Evolutionary conservation across 2,329 filamentous ascomycete genomes (phyloP), one percentile per base, ranked within the genome.

Genomic region (Talaromyces verruculosus): DNA sequence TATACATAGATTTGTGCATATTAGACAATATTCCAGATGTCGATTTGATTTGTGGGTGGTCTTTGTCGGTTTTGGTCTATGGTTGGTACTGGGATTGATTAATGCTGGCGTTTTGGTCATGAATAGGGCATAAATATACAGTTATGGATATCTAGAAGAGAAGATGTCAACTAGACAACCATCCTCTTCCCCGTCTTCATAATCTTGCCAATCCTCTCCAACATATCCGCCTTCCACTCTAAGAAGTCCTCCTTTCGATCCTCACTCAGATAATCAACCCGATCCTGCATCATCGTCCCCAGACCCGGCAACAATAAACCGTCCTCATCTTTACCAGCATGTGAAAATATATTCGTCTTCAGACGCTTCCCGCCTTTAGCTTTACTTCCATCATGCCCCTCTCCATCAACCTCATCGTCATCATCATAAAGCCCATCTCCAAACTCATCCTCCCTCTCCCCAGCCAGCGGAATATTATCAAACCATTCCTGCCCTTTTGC

Each of bases 401-500:
- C 28, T 15, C 10, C 53, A n/a, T 74, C 72, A 7, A 74, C 72
- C 10, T 76, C 74, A 49, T 71, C 72, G n/a, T 75, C 78, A 28
- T 79, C 77, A 2, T 75, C 76, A 30, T 73, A 74, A 45, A 60
- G 30, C 13, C 41, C 65, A 37, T 64, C 45, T 15, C 73, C 71
- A n/a, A 74, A 72, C 4, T 72, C 75, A 49, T 78, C 76, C 45
- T 76, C 72, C 10, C 77, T 66, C 28, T 75, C 77, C 3, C 72
- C 77, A 7, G 77, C 77, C 68, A 71, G 71, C 7, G 79, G 78
- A 51, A 83, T 82, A 69, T 90, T 87, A 33, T 83, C 78, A 67
- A 91, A 91, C 89, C 89, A 92, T 71, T 91, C 88, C 61, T 84
- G 75, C 3, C 75, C 89, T 83, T 85, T 82, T 19, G 84, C 78